phyloP scores from a whole-genome alignment of 495 filamentous ascomycete species.

The Penicillium pancosmium region DNA sequence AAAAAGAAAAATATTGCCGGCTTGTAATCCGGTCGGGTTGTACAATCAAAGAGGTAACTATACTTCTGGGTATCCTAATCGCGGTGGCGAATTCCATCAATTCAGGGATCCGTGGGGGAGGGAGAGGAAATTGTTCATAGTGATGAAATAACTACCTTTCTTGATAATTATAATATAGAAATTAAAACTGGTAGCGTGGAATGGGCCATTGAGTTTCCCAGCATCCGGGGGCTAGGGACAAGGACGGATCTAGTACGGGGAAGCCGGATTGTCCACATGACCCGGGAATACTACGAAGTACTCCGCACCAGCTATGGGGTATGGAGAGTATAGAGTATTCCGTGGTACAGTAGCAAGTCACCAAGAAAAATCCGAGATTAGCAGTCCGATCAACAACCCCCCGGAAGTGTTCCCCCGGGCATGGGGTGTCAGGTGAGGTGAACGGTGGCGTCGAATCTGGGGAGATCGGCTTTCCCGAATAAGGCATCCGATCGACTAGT shows the following conservation, averaged over 20 bases:
- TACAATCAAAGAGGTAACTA: background rate
- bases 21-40: background rate
- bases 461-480: conserved; percentile 27
- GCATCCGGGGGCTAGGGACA: background rate
- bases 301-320: background rate
- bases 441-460: conserved; percentile 4
- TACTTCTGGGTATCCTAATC: no score
- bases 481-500: conserved; percentile 26
- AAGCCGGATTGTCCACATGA: conserved; percentile 3
- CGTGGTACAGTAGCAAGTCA: background rate
- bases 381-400: background rate
- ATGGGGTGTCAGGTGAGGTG: conserved; percentile 11
- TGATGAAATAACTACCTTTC: background rate
- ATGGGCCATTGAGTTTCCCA: conserved; percentile 3
- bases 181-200: background rate
- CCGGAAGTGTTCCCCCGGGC: conserved; percentile 7
- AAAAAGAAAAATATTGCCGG: background rate
- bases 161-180: background rate
- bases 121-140: background rate
- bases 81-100: background rate
- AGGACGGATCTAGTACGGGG: background rate
- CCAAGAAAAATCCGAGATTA: background rate
- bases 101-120: background rate
- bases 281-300: background rate
- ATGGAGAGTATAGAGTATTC: background rate